Evolutionary conservation across 768 basidiomycete species (phyloP).

Genomic region (Lentinus tigrinus): DNA sequence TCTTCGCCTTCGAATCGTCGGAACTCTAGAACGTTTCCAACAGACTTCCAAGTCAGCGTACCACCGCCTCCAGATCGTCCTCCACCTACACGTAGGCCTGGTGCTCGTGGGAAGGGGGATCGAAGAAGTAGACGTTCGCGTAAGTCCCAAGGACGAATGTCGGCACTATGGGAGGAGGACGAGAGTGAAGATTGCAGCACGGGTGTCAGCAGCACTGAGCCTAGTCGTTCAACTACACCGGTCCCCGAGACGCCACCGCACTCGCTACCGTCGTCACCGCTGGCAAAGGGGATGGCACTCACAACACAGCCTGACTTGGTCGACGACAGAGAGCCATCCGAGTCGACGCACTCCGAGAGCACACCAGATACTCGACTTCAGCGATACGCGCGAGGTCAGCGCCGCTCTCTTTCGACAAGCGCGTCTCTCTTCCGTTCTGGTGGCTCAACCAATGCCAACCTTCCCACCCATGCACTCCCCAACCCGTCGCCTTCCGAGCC

Average conservation of each 20-base stretch:
- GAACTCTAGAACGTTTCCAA: slow-evolving; percentile 2
- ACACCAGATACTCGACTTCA: slow-evolving; percentile 25
- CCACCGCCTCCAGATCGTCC: background rate
- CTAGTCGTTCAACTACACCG: slow-evolving; percentile 24
- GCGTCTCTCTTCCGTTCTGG: slow-evolving; percentile 15
- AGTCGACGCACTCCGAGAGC: slow-evolving; percentile 17
- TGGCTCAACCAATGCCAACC: slow-evolving; percentile 14
- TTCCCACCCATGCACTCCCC: slow-evolving; percentile 30
- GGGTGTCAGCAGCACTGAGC: slow-evolving; percentile 23
- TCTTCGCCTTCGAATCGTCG: slow-evolving; percentile 6
- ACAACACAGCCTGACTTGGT: background rate
- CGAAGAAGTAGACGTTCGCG: slow-evolving; percentile 21
- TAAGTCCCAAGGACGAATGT: slow-evolving; percentile 31
- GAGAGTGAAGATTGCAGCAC: slow-evolving; percentile 32
- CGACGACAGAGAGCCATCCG: slow-evolving; percentile 10
- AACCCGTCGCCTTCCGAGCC: slow-evolving; percentile 28
- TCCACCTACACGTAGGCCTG: slow-evolving; percentile 10
- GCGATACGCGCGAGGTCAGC: slow-evolving; percentile 23
- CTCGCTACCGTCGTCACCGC: slow-evolving; percentile 11
- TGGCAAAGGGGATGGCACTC: slow-evolving; percentile 4
- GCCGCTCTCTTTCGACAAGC: slow-evolving; percentile 14
- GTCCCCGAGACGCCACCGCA: slow-evolving; percentile 17
- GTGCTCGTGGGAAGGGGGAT: slow-evolving; percentile 19
- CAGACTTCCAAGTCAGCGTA: slow-evolving; percentile 14
- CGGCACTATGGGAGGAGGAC: slow-evolving; percentile 39